These are phyloP conservation scores for Cercophora samala DNA, from an alignment of 495 filamentous ascomycete species.

Conservation along the genomic window DNA sequence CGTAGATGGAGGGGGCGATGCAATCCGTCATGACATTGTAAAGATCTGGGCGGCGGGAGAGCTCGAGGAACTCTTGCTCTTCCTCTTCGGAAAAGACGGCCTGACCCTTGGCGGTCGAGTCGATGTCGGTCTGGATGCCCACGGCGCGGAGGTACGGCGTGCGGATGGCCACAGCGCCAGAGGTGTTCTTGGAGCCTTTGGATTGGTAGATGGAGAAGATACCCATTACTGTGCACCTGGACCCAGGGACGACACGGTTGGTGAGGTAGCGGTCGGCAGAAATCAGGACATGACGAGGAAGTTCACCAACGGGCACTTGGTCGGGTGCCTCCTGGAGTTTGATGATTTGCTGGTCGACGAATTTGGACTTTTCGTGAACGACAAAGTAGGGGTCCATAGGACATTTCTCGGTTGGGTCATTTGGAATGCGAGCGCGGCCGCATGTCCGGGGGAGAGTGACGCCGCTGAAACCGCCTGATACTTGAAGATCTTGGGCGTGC, in stretches of 20 bases:
- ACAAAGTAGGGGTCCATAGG: slow-evolving; percentile 95
- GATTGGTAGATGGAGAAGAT: slow-evolving; percentile 97
- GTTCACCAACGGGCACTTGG: slow-evolving; percentile 94
- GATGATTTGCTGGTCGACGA: slow-evolving; percentile 97
- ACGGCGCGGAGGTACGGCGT: slow-evolving; percentile 96
- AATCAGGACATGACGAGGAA: slow-evolving; percentile 90
- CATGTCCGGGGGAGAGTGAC: slow-evolving; percentile 80
- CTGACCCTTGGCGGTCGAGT: slow-evolving; percentile 84
- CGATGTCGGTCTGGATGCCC: slow-evolving; percentile 84
- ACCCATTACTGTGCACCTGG: slow-evolving; percentile 91
- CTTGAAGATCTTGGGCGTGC: slow-evolving; percentile 63
- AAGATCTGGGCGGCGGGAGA: slow-evolving; percentile 85
- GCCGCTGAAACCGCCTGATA: slow-evolving; percentile 82
- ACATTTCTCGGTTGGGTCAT: slow-evolving; percentile 64
- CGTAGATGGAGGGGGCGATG: slow-evolving; percentile 97
- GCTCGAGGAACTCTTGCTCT: slow-evolving; percentile 93
- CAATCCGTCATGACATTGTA: slow-evolving; percentile 87
- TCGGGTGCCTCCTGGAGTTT: slow-evolving; percentile 98
- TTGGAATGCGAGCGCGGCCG: slow-evolving; percentile 53
- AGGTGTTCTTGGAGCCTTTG: slow-evolving; percentile 75
- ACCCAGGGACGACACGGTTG: slow-evolving; percentile 93
- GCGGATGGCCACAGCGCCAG: slow-evolving; percentile 84
- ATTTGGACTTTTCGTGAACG: slow-evolving; percentile 87
- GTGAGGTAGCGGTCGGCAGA: slow-evolving; percentile 94
- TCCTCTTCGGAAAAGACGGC: slow-evolving; percentile 90